Base-by-base conservation (phyloP, 306 rosid genomes). In the Prinsepia uniflora region DNA sequence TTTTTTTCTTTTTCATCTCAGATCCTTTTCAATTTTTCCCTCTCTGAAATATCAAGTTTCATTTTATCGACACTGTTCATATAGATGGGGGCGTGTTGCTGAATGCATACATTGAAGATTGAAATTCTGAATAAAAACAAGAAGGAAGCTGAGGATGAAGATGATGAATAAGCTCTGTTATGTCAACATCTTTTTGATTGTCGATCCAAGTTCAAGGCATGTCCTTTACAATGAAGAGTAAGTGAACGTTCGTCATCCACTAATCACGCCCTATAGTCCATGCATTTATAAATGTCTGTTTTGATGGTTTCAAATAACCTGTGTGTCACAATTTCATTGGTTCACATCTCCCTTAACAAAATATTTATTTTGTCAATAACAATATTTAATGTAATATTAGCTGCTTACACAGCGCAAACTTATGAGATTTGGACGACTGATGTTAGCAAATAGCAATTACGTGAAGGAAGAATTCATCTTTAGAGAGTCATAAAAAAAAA, bases 171-270 rank as follows among this genome's bases (percentile, higher is more conserved):
- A 55, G 61, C 49, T 17, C 62, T 53, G 63, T 60, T 48, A 67
- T 63, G 92, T 88, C 95, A 80, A 76, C 92, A 81, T 88, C 96
- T 81, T 76, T 53, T 56, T 62, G 34, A 75, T 72, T 60, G 17
- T 40, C 15, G 40, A 61, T 62, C 73, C 83, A 74, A 74, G 70
- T 84, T 90, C 85, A 82, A 77, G 84, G 80, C 22, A 0, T 24
- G 30, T 24, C 30, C 30, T 24, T 24, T 2, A 24, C 30, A 24
- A 24, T 0, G 30, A 24, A 24, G 30, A 24, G 30, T 24, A 24
- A 24, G 30, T 24, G 30, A 24, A 2, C 30, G 30, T 24, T 71
- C 86, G 77, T 78, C 76, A 83, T 64, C 82, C 78, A 65, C 81
- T 72, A 71, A 76, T 63, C 50, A 19, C 30, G 49, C 56, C 61